Evolutionary conservation across 148 eudicot genomes (phyloP).

Genomic region (Fallopia convolvulus): DNA sequence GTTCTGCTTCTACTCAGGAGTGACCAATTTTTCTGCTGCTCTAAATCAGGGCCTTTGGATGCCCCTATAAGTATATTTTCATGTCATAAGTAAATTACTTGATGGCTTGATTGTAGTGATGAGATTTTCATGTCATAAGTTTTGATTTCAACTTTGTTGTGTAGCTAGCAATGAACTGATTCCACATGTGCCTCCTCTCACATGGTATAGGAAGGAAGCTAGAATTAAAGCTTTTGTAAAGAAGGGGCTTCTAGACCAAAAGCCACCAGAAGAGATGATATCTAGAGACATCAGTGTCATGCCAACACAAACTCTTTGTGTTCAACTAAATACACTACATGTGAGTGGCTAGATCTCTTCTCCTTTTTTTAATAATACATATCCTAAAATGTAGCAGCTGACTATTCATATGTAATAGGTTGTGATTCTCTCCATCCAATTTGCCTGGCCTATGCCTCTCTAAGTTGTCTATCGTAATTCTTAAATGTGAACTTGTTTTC

Average conservation of each 20-base stretch:
- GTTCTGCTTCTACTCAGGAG: too few species aligned
- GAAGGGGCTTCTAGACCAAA: slow-evolving; percentile 72
- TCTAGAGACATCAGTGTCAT: slow-evolving; percentile 71
- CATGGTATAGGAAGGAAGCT: slow-evolving; percentile 72
- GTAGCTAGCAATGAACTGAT: slow-evolving; percentile 80
- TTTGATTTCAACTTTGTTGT: slow-evolving; percentile 9
- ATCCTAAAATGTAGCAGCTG: not conserved
- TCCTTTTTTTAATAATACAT: not conserved
- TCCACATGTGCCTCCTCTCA: slow-evolving; percentile 91
- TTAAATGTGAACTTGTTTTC: not conserved
- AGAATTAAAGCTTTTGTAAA: slow-evolving; percentile 89
- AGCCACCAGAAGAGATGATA: slow-evolving; percentile 62
- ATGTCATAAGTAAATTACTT: too few species aligned
- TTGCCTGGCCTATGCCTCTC: not conserved
- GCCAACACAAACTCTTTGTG: slow-evolving; percentile 75
- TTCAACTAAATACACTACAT: slow-evolving; percentile 84
- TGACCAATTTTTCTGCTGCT: too few species aligned
- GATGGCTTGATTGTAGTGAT: too few species aligned
- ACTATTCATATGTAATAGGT: not conserved
- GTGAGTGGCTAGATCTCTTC: slow-evolving; percentile 38
- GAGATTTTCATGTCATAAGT: too few species aligned
- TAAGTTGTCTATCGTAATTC: not conserved
- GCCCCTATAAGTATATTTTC: too few species aligned
- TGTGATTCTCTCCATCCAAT: not conserved
- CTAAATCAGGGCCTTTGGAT: too few species aligned